These are phyloP conservation scores for Suillus americanus DNA, from an alignment of 768 basidiomycete species.

Conservation along the genomic window DNA sequence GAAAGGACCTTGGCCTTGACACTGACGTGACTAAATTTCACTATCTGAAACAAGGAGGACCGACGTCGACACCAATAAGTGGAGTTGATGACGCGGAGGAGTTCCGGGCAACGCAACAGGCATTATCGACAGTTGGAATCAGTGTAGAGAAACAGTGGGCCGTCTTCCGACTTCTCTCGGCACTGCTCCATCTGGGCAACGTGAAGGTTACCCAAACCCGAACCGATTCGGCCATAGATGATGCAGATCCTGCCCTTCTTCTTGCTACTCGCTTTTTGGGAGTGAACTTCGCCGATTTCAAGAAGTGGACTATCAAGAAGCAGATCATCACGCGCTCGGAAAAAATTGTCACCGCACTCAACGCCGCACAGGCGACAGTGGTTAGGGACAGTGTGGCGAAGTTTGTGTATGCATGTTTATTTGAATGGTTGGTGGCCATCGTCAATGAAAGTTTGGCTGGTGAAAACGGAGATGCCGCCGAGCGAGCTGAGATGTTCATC, in stretches of 20 bases:
- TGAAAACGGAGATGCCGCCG: constrained; percentile 89
- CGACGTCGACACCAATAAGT: constrained; percentile 77
- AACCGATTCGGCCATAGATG: constrained; percentile 81
- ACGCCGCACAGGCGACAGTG: constrained; percentile 84
- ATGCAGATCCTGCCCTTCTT: constrained; percentile 75
- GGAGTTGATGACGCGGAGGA: constrained; percentile 98
- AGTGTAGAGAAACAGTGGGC: constrained; percentile 98
- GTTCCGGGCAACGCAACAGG: constrained; percentile 90
- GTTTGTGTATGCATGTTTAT: constrained; percentile 97
- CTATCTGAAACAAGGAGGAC: constrained; percentile 92
- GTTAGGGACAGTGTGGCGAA: constrained; percentile 97
- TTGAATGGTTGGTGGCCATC: constrained; percentile 97
- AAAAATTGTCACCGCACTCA: constrained; percentile 90
- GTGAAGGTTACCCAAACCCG: constrained; percentile 84
- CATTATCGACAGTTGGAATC: constrained; percentile 95
- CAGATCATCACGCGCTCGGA: constrained; percentile 93
- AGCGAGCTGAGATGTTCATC: constrained; percentile 96
- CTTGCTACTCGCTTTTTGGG: constrained; percentile 90
- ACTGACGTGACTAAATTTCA: constrained; percentile 83
- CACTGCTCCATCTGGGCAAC: constrained; percentile 96
- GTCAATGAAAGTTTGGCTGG: constrained; percentile 97
- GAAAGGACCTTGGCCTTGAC: constrained; percentile 91
- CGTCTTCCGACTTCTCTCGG: constrained; percentile 91
- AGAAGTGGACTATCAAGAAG: constrained; percentile 98
- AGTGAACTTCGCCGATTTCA: constrained; percentile 88